Evolutionary conservation across 2,329 filamentous ascomycete genomes (phyloP), one percentile per base, ranked within the genome.

Genomic region (Fusarium pininemorale): DNA sequence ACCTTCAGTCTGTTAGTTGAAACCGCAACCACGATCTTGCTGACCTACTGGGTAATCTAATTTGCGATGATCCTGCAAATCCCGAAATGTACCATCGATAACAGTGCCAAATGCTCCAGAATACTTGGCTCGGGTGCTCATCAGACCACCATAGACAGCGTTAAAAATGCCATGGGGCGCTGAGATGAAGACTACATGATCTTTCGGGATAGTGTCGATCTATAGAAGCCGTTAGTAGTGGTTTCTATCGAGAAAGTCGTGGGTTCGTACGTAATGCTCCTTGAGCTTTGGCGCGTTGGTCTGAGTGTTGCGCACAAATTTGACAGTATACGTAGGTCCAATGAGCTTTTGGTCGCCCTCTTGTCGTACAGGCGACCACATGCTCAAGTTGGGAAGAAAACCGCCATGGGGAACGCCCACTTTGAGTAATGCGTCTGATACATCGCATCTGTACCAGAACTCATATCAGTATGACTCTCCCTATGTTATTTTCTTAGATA

Each of bases 31-130:
- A 7, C 1, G 3, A 1, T 18, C 4, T 1, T 0, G 4, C 0
- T 0, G 11, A 11, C 66, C 14, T 56, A 72, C 72, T 5, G 68
- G 72, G 3, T 60, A 75, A 0, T 53, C 35, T 1, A 72, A 44
- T n/a, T 64, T 66, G 22, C 68, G 60, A 24, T 75, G 72, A 16
- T 75, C 71, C 26, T 75, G 72, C 7, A 74, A 44, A n/a, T 75
- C 72, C 26, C 72, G 37, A 13, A 75, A 44, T 0, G 41, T 66
- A 3, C 72, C 72, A 7, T 75, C 71, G 4, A 75, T 50, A 13
- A 74, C 42, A 0, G 70, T 69, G 11, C 72, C 72, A 0, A 37
- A 28, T 0, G 71, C 71, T 8, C 51, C 71, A 2, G 64, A 63
- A 18, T 63, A 55, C 30, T 69, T 72, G 0, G 72, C 72, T 2